Percentiles rank a stretch among this genome's conserved stretches.
phyloP scores from a whole-genome alignment of 2,329 filamentous ascomycete species.

The Aspergillus viridinutans region DNA sequence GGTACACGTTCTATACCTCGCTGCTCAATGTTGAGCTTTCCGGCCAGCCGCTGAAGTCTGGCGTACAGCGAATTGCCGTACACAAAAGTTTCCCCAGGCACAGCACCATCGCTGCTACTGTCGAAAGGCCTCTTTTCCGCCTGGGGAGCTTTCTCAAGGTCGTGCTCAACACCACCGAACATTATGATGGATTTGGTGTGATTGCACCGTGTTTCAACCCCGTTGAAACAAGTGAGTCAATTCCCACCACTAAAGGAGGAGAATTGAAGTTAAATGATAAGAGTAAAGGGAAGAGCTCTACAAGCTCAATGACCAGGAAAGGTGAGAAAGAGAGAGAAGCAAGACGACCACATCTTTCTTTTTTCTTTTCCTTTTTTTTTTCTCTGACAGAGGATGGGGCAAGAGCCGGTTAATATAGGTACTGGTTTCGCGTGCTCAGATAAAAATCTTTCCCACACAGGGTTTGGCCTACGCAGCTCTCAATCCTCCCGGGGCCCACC shows the following conservation, averaged over 20 bases:
- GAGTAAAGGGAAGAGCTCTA: slow-evolving; percentile 15
- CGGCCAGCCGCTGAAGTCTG: slow-evolving; percentile 59
- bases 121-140: slow-evolving; percentile 23
- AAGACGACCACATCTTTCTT: slow-evolving; percentile 18
- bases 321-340: slow-evolving; percentile 8
- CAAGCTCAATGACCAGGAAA: slow-evolving; percentile 16
- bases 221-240: neutral
- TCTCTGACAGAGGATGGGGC: slow-evolving; percentile 4
- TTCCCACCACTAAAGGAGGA: slow-evolving; percentile 13
- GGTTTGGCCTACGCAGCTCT: too few relatives aligned
- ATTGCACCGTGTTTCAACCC: slow-evolving; percentile 6
- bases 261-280: slow-evolving; percentile 2
- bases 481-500: slow-evolving; percentile 6
- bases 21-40: slow-evolving; percentile 65
- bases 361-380: slow-evolving; percentile 16
- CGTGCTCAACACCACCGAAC: slow-evolving; percentile 18
- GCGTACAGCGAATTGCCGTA: slow-evolving; percentile 55
- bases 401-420: slow-evolving; percentile 6
- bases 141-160: slow-evolving; percentile 33
- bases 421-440: slow-evolving; percentile 3
- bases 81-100: slow-evolving; percentile 57
- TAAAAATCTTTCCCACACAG: slow-evolving; percentile 10
- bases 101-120: slow-evolving; percentile 44
- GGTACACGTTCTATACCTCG: slow-evolving; percentile 72
- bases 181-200: slow-evolving; percentile 15